These are phyloP conservation scores for Adansonia rubrostipa DNA, from an alignment of 441 rosid species.

Conservation along the genomic window DNA sequence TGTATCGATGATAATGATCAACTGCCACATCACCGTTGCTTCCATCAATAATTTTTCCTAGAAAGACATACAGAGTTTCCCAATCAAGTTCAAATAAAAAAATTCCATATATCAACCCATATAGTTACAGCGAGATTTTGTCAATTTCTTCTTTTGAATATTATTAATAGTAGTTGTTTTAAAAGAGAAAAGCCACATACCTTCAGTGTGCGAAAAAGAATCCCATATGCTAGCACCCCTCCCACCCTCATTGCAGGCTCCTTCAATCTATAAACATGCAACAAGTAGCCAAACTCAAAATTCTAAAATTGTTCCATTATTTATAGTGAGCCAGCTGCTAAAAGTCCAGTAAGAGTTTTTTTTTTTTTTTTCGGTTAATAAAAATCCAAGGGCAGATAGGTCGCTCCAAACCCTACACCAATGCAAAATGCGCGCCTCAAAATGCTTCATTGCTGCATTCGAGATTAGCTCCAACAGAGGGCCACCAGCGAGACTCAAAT, in stretches of 20 bases:
- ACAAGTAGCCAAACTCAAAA: background rate
- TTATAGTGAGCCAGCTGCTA: background rate
- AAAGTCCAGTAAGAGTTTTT: background rate
- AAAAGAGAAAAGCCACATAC: slow-evolving; percentile 31
- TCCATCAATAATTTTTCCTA: slow-evolving; percentile 76
- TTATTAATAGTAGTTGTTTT: background rate
- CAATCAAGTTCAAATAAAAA: background rate
- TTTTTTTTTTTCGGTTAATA: background rate
- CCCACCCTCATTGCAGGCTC: slow-evolving; percentile 74
- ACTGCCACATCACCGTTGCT: slow-evolving; percentile 86
- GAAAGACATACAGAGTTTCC: slow-evolving; percentile 20
- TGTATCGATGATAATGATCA: slow-evolving; percentile 84
- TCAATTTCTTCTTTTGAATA: background rate
- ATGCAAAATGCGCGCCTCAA: background rate
- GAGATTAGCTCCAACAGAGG: background rate
- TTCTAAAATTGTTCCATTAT: background rate
- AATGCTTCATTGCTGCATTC: slow-evolving; percentile 8
- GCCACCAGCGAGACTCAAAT: background rate
- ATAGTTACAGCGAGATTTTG: background rate
- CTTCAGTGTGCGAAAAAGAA: slow-evolving; percentile 68
- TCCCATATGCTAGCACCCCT: slow-evolving; percentile 92
- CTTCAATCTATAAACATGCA: slow-evolving; percentile 69
- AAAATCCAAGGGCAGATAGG: background rate
- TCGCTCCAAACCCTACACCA: background rate
- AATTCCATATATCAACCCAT: background rate